Evolutionary conservation across 1,139 yeast genomes (phyloP).

Genomic region (Arxiozyma slooffiae): DNA sequence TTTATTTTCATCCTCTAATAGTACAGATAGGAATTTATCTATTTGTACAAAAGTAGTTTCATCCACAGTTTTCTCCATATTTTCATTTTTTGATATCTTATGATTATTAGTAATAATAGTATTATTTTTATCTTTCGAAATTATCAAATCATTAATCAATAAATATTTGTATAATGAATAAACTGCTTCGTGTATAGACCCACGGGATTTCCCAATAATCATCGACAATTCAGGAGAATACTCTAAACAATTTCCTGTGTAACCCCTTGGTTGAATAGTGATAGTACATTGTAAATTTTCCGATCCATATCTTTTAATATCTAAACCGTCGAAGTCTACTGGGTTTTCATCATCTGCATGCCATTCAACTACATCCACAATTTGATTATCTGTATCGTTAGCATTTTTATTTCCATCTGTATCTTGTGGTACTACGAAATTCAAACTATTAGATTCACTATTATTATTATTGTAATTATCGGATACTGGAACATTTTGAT

Average conservation of each 20-base stretch:
- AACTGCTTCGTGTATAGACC: conserved; percentile 79
- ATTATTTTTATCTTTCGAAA: conserved; percentile 2
- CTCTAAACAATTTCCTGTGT: conserved; percentile 50
- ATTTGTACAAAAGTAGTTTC: conserved; percentile 54
- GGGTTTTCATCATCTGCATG: conserved; percentile 45
- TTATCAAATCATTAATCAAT: conserved; percentile 22
- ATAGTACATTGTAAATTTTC: conserved; percentile 59
- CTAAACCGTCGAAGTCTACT: conserved; percentile 77
- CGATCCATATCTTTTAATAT: conserved; percentile 69
- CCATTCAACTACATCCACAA: conserved; percentile 49
- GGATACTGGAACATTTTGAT: neutral
- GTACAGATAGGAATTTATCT: conserved; percentile 53
- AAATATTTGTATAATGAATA: conserved; percentile 81
- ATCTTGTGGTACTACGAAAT: neutral
- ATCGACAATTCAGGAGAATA: conserved; percentile 57
- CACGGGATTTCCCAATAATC: conserved; percentile 65
- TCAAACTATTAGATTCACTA: neutral
- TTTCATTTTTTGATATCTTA: conserved; percentile 8
- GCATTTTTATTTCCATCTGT: neutral
- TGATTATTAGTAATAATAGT: neutral
- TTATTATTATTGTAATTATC: neutral
- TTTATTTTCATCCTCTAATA: conserved; percentile 34
- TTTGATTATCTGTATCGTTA: conserved; percentile 5
- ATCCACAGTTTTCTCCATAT: conserved; percentile 26
- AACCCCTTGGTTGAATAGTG: conserved; percentile 70